These are phyloP conservation scores for Theileria sp. DNA, from an alignment of 169 alveolate genomes.

Conservation along the genomic window DNA sequence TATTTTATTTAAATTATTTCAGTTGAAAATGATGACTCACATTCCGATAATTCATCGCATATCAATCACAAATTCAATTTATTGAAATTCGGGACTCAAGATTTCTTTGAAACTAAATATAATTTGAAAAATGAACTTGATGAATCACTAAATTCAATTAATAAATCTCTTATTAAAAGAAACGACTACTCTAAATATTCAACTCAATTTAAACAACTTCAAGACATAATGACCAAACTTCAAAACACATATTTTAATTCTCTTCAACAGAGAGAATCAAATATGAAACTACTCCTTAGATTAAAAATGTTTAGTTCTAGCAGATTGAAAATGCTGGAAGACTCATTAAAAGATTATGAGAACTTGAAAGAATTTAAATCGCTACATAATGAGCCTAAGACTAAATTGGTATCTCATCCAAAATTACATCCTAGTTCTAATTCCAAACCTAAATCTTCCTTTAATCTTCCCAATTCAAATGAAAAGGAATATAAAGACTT, in stretches of 20 bases:
- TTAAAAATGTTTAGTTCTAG: constrained; percentile 45
- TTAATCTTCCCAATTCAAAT: neutral
- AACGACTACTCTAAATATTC: constrained; percentile 6
- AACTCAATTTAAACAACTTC: constrained; percentile 27
- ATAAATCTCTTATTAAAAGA: neutral
- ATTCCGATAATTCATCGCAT: neutral
- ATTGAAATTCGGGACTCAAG: constrained; percentile 20
- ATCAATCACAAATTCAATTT: neutral
- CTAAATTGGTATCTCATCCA: neutral
- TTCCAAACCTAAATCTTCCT: neutral
- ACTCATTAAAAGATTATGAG: neutral
- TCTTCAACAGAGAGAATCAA: constrained; percentile 55
- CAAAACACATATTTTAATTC: constrained; percentile 41
- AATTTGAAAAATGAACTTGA: constrained; percentile 17
- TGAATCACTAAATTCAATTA: neutral
- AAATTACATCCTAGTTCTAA: neutral
- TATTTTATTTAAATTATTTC: neutral
- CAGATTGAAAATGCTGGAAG: neutral
- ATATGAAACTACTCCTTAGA: constrained; percentile 52
- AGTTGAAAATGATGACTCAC: neutral
- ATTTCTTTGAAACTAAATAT: constrained; percentile 19
- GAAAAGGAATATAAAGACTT: neutral
- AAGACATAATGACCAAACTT: constrained; percentile 34
- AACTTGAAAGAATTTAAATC: neutral
- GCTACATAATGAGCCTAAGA: neutral